These are phyloP conservation scores for Thymus quinquecostatus DNA, from an alignment of 257 asterid genomes.

Conservation along the genomic window DNA sequence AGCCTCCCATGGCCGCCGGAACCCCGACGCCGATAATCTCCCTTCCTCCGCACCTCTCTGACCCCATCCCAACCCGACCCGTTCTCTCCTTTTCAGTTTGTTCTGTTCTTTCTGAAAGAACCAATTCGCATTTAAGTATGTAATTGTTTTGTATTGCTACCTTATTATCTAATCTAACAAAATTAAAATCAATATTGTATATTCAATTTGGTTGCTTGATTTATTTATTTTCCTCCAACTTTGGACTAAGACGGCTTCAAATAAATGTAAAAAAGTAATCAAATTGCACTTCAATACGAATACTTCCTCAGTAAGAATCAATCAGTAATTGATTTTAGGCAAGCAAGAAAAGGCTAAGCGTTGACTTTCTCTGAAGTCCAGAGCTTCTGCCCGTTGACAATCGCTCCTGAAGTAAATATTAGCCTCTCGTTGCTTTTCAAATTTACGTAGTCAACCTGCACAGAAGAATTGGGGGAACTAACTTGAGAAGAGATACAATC, in stretches of 20 bases:
- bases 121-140: not conserved
- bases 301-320: not conserved
- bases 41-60: slow-evolving; percentile 23
- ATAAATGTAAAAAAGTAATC: not conserved
- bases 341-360: slow-evolving; percentile 38
- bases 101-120: no score
- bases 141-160: not conserved
- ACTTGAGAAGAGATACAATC: not conserved
- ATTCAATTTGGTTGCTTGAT: not conserved
- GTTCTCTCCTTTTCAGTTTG: no score
- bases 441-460: slow-evolving; percentile 86
- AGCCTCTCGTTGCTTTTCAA: slow-evolving; percentile 81
- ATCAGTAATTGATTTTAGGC: not conserved
- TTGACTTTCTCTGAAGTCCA: slow-evolving; percentile 69
- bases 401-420: slow-evolving; percentile 44
- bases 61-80: not conserved
- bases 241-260: not conserved
- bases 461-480: not conserved
- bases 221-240: not conserved
- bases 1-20: slow-evolving; percentile 20
- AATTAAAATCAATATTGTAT: not conserved
- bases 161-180: not conserved
- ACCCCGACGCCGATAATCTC: slow-evolving; percentile 17
- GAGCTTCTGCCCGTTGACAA: slow-evolving; percentile 48
- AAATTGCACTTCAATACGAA: not conserved